These are phyloP conservation scores for Spathaspora sp. DNA, from an alignment of 1,139 yeast species.

Conservation along the genomic window DNA sequence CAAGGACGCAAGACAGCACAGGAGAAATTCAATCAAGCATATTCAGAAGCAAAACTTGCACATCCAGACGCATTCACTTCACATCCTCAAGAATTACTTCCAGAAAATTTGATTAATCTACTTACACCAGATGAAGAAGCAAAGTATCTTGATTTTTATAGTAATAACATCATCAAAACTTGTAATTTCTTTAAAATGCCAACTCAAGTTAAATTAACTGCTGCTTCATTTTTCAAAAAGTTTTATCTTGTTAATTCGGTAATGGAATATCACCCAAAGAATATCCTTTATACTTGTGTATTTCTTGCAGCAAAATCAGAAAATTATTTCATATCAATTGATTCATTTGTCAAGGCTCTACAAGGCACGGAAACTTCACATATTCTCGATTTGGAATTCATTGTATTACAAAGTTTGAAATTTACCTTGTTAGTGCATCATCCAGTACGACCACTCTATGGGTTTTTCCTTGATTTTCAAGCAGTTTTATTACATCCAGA, in stretches of 20 bases:
- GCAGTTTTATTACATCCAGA: slow-evolving; percentile 48
- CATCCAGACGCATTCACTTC: slow-evolving; percentile 28
- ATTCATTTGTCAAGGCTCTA: slow-evolving; percentile 71
- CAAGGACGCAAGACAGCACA: slow-evolving; percentile 48
- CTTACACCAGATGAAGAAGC: slow-evolving; percentile 70
- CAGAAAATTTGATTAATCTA: slow-evolving; percentile 36
- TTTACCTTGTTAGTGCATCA: slow-evolving; percentile 87
- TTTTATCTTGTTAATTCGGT: slow-evolving; percentile 79
- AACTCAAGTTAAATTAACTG: slow-evolving; percentile 68
- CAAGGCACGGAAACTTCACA: slow-evolving; percentile 66
- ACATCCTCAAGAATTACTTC: slow-evolving; percentile 28
- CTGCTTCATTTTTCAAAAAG: slow-evolving; percentile 76
- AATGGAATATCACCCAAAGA: slow-evolving; percentile 85
- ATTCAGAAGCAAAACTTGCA: slow-evolving; percentile 27
- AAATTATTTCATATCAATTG: slow-evolving; percentile 83
- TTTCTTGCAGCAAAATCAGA: slow-evolving; percentile 93
- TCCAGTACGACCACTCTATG: slow-evolving; percentile 84
- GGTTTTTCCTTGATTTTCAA: slow-evolving; percentile 87
- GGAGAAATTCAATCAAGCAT: slow-evolving; percentile 31
- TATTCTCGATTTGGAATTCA: slow-evolving; percentile 76
- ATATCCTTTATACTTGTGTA: slow-evolving; percentile 77
- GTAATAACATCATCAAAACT: slow-evolving; percentile 65
- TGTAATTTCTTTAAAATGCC: slow-evolving; percentile 47
- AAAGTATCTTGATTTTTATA: slow-evolving; percentile 64
- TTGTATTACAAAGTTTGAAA: slow-evolving; percentile 66